Evolutionary conservation across 2,329 filamentous ascomycete genomes (phyloP), one percentile per base, ranked within the genome.

Genomic region (Aspergillus pseudoviridinutans): DNA sequence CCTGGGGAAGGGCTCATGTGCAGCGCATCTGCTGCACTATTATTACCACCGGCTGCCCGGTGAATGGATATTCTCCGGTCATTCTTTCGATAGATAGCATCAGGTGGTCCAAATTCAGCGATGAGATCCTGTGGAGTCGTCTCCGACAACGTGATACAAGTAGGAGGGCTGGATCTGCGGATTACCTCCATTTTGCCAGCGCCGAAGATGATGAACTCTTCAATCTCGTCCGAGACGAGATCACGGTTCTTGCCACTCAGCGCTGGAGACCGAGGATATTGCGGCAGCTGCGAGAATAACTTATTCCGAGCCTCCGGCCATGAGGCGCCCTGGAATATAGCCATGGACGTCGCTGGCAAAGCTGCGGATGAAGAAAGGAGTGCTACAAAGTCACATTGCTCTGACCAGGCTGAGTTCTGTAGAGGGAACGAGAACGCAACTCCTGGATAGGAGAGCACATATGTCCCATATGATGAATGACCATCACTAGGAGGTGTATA

Each of bases 81-180:
- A 67, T 89, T 91, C 76, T 96, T 96, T 61, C 90, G 86, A 74
- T 97, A 97, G 49, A 96, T 95, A 22, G 92, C 91, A 71, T 97
- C 93, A 1, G 94, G 94, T 4, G 94, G 91, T 0, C 94, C 94
- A 7, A 99, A 83, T 68, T 96, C 92, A 57, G 90, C 88, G 22
- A 97, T 85, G 2, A 99, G 79, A 64, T 97, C 92, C 76, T 99
- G 94, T 0, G 92, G 90, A 1, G 91, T 95, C 0, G 93, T 97
- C 69, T 94, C 87, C 49, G 91, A 91, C 0, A 99, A 79, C 2
- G 80, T 81, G 55, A 99, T 88, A 77, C 84, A 87, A 57, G 92
- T 85, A 0, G 85, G 83, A 32, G 81, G 80, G 46, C 78, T 86
- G 4, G 86, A 86, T 61, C 90, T 87, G 59, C 92, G 87, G 51